phyloP scores from a whole-genome alignment of 2,329 filamentous ascomycete genomes.

The Diaporthe vexans region DNA sequence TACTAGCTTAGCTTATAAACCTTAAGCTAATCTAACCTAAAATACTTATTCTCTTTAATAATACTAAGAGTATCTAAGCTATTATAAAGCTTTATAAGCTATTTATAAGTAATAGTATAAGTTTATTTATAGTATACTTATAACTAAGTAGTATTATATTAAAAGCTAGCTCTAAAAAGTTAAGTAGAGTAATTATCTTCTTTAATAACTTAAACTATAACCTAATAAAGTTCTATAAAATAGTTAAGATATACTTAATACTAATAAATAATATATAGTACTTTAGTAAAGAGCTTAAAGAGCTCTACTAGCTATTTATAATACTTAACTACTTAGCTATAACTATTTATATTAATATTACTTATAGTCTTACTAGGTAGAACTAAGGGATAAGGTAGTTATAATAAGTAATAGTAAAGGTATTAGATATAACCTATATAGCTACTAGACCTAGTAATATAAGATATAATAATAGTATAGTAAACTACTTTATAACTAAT shows the following conservation, averaged over 20 bases:
- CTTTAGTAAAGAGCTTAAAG: neutral
- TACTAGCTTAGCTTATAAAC: too few species aligned
- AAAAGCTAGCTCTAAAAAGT: neutral
- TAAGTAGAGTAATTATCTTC: neutral
- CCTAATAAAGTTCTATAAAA: neutral
- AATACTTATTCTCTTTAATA: neutral
- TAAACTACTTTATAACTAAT: neutral
- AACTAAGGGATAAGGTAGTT: neutral
- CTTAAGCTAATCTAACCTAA: too few species aligned
- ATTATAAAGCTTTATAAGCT: neutral
- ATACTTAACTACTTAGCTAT: neutral
- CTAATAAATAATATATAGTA: neutral
- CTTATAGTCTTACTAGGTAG: neutral
- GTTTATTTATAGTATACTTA: neutral
- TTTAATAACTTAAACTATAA: neutral
- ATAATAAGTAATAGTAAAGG: neutral
- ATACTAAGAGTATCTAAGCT: neutral
- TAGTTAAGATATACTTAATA: neutral
- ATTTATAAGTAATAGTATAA: neutral
- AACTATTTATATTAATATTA: neutral
- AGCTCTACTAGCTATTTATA: neutral
- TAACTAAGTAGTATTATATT: neutral
- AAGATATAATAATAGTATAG: neutral
- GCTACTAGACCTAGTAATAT: too few species aligned
- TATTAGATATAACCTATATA: neutral